A percentile compares a stretch with the other conserved stretches of the same genome.
Evolutionary conservation across 495 filamentous ascomycete genomes (phyloP).

Genomic region (Annulohypoxylon stygium): DNA sequence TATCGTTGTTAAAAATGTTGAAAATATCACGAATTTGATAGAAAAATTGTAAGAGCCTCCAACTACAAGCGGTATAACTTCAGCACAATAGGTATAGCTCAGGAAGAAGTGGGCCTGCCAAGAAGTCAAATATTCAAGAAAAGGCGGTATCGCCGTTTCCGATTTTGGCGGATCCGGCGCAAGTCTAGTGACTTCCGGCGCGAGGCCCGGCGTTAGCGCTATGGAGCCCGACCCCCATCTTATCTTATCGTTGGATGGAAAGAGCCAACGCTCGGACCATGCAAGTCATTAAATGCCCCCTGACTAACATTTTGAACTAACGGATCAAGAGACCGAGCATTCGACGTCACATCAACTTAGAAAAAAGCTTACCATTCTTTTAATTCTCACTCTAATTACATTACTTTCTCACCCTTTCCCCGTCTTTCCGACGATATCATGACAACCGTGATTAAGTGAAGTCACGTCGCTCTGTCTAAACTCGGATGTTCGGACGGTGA

Average conservation of each 20-base stretch:
- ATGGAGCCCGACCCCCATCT: conserved; percentile 2
- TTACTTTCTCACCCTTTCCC: neutral
- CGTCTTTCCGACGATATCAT: conserved; percentile 16
- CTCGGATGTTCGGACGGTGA: neutral
- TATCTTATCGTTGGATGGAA: conserved; percentile 33
- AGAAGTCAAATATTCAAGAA: too few species aligned
- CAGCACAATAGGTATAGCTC: too few species aligned
- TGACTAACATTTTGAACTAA: conserved; percentile 5
- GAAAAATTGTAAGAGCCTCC: too few species aligned
- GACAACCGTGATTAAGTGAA: conserved; percentile 22
- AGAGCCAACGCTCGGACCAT: conserved; percentile 34
- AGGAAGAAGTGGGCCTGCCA: too few species aligned
- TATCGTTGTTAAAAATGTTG: too few species aligned
- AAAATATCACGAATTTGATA: too few species aligned
- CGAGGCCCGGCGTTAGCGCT: conserved; percentile 1
- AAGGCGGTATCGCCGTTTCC: neutral
- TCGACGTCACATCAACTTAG: conserved; percentile 37
- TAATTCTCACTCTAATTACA: too few species aligned
- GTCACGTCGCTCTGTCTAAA: neutral
- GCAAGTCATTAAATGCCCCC: conserved; percentile 33
- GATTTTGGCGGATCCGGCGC: conserved; percentile 2
- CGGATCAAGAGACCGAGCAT: conserved; percentile 12
- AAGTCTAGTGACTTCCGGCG: neutral
- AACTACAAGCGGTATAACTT: too few species aligned
- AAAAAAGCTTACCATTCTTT: conserved; percentile 8